Evolutionary conservation across 2,329 filamentous ascomycete genomes (phyloP).

Genomic region (Piedraia hortae): DNA sequence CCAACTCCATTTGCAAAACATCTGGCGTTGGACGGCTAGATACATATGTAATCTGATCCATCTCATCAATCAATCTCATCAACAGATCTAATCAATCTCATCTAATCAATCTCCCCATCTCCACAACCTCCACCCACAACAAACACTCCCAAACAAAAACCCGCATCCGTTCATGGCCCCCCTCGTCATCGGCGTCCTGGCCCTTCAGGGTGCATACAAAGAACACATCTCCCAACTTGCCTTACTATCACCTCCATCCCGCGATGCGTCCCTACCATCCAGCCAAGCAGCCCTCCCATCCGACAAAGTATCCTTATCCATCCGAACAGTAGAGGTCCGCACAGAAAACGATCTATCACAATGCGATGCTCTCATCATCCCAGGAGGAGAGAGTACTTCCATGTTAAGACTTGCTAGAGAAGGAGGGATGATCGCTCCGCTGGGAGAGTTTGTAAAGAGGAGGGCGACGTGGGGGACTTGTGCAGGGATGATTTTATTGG

Average conservation of each 20-base stretch:
- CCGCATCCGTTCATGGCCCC: not conserved
- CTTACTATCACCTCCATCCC: slow-evolving; percentile 32
- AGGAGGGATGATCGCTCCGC: slow-evolving; percentile 53
- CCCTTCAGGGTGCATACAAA: slow-evolving; percentile 76
- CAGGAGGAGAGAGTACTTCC: slow-evolving; percentile 82
- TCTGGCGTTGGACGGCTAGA: too few relatives aligned
- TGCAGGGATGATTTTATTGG: slow-evolving; percentile 73
- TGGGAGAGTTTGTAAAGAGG: slow-evolving; percentile 76
- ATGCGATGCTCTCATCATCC: slow-evolving; percentile 69
- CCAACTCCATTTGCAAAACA: too few relatives aligned
- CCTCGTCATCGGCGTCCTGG: slow-evolving; percentile 32
- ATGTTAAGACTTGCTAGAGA: slow-evolving; percentile 70
- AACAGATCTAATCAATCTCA: too few relatives aligned
- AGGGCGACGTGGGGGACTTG: slow-evolving; percentile 91
- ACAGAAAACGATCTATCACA: slow-evolving; percentile 38
- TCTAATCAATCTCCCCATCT: too few relatives aligned
- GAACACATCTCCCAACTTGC: slow-evolving; percentile 61
- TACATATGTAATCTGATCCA: too few relatives aligned
- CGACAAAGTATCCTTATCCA: too few relatives aligned
- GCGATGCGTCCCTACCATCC: slow-evolving; percentile 1
- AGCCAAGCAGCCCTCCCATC: slow-evolving; percentile 3
- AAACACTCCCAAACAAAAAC: too few relatives aligned
- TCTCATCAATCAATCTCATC: too few relatives aligned
- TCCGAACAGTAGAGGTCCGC: slow-evolving; percentile 42
- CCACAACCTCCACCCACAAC: too few relatives aligned